Conservation (phyloP, 768 basidiomycete species). For the Podaxis sp. region DNA sequence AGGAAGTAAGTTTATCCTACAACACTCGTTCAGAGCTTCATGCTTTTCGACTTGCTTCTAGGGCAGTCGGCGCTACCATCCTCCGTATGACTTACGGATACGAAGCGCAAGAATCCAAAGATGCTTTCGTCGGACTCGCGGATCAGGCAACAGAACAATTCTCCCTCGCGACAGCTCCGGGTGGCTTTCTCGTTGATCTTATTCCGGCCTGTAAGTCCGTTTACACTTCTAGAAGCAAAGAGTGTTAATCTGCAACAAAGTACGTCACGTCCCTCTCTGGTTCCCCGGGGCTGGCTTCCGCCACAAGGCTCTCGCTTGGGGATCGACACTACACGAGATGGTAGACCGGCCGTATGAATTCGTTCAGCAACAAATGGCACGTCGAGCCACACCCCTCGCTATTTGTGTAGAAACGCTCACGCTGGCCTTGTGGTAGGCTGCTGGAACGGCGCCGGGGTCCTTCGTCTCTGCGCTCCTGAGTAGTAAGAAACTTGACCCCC, state of each 20-base stretch:
- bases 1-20: conserved; percentile 34
- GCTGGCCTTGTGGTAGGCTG: conserved; percentile 32
- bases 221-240: conserved; percentile 1
- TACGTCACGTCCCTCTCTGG: conserved; percentile 58
- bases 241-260: conserved; percentile 25
- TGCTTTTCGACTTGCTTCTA: conserved; percentile 16
- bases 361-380: conserved; percentile 60
- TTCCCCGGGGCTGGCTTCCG: conserved; percentile 61
- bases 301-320: conserved; percentile 48
- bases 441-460: conserved; percentile 53
- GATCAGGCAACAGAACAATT: conserved; percentile 52
- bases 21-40: background rate
- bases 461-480: conserved; percentile 58
- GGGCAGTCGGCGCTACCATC: conserved; percentile 49
- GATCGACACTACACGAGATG: conserved; percentile 47
- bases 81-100: conserved; percentile 52
- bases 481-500: conserved; percentile 39
- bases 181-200: conserved; percentile 47
- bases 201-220: conserved; percentile 39
- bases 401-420: background rate
- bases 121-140: conserved; percentile 50
- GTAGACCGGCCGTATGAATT: conserved; percentile 52
- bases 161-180: conserved; percentile 47
- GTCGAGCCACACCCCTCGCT: background rate
- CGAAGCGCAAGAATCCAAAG: conserved; percentile 43